Percentiles rank a stretch among this genome's conserved stretches.
Evolutionary conservation across 129 eudicot species (phyloP).

Genomic region (Erigeron canadensis): DNA sequence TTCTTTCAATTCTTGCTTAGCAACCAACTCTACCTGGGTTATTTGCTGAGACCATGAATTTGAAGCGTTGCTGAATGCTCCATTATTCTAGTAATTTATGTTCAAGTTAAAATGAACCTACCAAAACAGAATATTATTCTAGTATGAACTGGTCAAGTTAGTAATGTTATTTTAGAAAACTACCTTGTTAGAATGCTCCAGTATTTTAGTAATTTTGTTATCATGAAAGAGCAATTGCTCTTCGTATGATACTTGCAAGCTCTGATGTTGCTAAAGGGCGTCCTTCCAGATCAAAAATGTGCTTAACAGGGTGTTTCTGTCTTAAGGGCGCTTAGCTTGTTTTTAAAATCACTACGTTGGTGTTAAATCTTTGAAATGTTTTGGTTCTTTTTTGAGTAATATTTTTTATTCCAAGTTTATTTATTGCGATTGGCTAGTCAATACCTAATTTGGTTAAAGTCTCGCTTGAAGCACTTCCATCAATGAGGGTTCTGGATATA

Average conservation of each 20-base stretch:
- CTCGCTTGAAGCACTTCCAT: no score
- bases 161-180: no score
- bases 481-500: no score
- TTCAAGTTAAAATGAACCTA: no score
- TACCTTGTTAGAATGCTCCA: no score
- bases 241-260: conserved; percentile 14
- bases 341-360: background rate
- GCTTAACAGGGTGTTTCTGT: conserved; percentile 32
- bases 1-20: background rate
- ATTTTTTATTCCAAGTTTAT: conserved; percentile 1
- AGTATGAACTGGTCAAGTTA: no score
- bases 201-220: no score
- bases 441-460: no score
- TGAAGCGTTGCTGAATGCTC: no score
- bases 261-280: conserved; percentile 38
- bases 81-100: no score
- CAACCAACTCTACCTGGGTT: background rate
- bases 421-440: background rate
- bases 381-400: conserved; percentile 5
- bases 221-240: background rate
- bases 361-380: background rate
- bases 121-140: no score
- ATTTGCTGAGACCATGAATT: background rate
- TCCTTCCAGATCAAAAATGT: conserved; percentile 29
- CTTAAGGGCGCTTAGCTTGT: background rate